These are phyloP conservation scores for Triticum turgidum DNA, from an alignment of 176 grass and related monocot genomes.

Conservation along the genomic window DNA sequence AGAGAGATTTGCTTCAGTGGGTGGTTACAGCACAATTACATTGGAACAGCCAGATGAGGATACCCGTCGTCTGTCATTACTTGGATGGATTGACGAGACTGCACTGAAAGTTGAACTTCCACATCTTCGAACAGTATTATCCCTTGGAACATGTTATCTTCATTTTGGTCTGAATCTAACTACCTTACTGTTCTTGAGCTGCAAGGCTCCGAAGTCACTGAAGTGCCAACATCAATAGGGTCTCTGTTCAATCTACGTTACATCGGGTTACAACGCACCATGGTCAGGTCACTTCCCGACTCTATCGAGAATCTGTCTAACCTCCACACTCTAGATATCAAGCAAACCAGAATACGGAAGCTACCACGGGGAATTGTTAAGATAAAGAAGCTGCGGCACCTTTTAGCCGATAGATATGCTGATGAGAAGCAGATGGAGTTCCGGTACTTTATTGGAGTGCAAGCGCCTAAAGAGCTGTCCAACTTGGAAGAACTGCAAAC, in stretches of 20 bases:
- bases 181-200: neutral
- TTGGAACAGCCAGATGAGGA: too few species aligned
- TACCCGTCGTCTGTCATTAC: neutral
- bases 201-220: neutral
- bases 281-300: neutral
- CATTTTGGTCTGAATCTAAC: neutral
- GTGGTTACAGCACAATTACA: too few species aligned
- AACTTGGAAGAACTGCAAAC: conserved; percentile 10
- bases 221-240: neutral
- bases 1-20: neutral
- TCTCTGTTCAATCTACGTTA: neutral
- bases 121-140: neutral
- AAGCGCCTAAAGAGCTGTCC: neutral
- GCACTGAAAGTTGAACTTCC: neutral
- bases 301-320: neutral
- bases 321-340: neutral
- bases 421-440: neutral
- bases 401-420: neutral
- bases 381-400: neutral
- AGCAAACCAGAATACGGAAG: neutral
- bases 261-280: neutral
- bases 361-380: neutral
- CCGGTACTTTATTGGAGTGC: neutral
- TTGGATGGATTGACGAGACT: neutral
- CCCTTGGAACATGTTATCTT: neutral